phyloP scores from a whole-genome alignment of 352 stramenopile species.

The Blastocystis sp. region DNA sequence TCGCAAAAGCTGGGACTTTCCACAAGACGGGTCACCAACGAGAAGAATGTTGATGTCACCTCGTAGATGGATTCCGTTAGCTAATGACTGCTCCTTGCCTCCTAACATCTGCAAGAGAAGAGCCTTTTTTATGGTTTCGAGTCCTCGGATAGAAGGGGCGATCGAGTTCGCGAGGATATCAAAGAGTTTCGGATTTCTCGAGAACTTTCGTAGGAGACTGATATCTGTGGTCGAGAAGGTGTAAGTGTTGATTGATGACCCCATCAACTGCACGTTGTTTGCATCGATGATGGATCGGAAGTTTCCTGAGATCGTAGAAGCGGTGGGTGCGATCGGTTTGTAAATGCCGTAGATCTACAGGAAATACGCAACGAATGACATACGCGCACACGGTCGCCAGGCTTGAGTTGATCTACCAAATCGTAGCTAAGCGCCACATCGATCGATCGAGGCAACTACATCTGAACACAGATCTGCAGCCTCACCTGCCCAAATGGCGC shows the following conservation, averaged over 20 bases:
- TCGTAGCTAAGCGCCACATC: constrained; percentile 96
- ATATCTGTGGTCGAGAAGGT: constrained; percentile 85
- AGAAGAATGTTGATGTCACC: constrained; percentile 96
- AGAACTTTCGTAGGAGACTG: constrained; percentile 83
- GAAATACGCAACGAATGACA: neutral
- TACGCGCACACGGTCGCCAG: constrained; percentile 84
- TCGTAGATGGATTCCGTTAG: constrained; percentile 96
- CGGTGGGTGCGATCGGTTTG: constrained; percentile 59
- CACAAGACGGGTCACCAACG: constrained; percentile 95
- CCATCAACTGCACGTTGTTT: constrained; percentile 82
- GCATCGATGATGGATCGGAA: constrained; percentile 91
- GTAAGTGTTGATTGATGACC: constrained; percentile 81
- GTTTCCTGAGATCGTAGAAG: constrained; percentile 74
- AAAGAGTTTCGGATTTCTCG: constrained; percentile 73
- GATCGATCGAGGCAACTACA: constrained; percentile 83
- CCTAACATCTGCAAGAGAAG: constrained; percentile 78
- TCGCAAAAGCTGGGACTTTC: constrained; percentile 94
- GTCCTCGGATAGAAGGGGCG: constrained; percentile 93
- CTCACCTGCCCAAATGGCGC: constrained; percentile 83
- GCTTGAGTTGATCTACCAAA: constrained; percentile 95
- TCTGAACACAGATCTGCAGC: neutral
- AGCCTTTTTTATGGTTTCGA: constrained; percentile 93
- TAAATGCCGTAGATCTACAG: constrained; percentile 69
- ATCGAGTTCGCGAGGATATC: constrained; percentile 87
- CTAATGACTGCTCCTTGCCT: constrained; percentile 88